These are phyloP conservation scores for Thymus quinquecostatus DNA, from an alignment of 257 asterid species.

Conservation along the genomic window DNA sequence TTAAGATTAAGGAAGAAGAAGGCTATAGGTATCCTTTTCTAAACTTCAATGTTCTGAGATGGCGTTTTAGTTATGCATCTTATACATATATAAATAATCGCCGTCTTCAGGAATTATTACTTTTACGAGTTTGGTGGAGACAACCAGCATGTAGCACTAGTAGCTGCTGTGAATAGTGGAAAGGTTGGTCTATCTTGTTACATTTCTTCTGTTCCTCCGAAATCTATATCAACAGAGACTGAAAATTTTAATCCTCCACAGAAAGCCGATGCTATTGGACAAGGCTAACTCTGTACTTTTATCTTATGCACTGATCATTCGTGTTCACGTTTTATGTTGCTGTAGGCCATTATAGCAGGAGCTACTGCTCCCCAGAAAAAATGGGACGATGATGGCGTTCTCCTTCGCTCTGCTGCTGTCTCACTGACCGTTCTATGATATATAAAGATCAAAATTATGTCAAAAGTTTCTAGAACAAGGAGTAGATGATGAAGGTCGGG, in stretches of 20 bases:
- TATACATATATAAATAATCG: neutral
- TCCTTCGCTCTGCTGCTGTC: constrained; percentile 92
- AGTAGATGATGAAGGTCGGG: neutral
- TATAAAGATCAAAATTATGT: neutral
- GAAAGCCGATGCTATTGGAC: neutral
- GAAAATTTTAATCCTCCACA: neutral
- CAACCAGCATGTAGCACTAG: constrained; percentile 71
- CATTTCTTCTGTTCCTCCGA: neutral
- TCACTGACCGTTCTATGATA: constrained; percentile 63
- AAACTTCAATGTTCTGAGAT: neutral
- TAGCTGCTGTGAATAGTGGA: constrained; percentile 85
- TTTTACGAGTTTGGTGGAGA: constrained; percentile 80
- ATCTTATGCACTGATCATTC: neutral
- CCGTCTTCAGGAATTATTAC: constrained; percentile 78
- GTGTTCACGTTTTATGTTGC: neutral
- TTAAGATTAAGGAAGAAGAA: constrained; percentile 88
- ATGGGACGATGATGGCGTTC: constrained; percentile 76
- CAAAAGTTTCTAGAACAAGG: neutral
- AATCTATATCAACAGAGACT: neutral
- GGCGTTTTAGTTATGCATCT: neutral
- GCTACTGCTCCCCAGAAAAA: constrained; percentile 78
- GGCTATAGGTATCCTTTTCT: constrained; percentile 63
- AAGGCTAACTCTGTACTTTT: neutral
- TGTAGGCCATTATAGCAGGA: constrained; percentile 76
- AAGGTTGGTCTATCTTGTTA: constrained; percentile 49